Percentiles rank a stretch among this genome's conserved stretches.
phyloP scores from a whole-genome alignment of 2,329 filamentous ascomycete genomes.

The Cucurbitaria berberidis region DNA sequence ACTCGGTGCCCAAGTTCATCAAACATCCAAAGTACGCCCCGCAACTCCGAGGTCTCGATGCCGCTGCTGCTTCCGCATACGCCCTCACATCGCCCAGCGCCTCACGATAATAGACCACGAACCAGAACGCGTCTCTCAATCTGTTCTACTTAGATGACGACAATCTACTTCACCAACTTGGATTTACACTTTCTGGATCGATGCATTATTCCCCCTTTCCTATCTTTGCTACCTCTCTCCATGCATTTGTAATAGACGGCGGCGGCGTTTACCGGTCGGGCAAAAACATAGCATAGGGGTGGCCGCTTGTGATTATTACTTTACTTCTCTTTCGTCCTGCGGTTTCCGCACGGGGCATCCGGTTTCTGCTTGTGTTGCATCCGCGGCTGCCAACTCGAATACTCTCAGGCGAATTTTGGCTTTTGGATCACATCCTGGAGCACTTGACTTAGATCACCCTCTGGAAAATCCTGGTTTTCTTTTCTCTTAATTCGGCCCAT shows the following conservation, averaged over 20 bases:
- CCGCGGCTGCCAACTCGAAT: not conserved
- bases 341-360: not conserved
- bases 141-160: slow-evolving; percentile 14
- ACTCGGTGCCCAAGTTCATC: slow-evolving; percentile 70
- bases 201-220: slow-evolving; percentile 35
- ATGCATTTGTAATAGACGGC: slow-evolving; percentile 34
- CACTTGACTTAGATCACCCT: not conserved
- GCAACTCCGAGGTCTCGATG: slow-evolving; percentile 65
- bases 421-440: not conserved
- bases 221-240: slow-evolving; percentile 15
- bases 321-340: slow-evolving; percentile 4
- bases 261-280: slow-evolving; percentile 30
- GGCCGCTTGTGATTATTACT: slow-evolving; percentile 22
- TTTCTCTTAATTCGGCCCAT: slow-evolving; percentile 8
- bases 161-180: slow-evolving; percentile 28
- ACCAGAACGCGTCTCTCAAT: not conserved
- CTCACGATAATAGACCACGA: slow-evolving; percentile 27
- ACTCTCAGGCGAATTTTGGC: not conserved
- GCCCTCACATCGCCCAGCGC: slow-evolving; percentile 20
- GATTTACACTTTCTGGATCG: slow-evolving; percentile 24
- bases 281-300: slow-evolving; percentile 35
- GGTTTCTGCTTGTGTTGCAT: not conserved
- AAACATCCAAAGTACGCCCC: slow-evolving; percentile 66
- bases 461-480: not conserved
- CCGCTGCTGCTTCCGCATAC: slow-evolving; percentile 40